phyloP scores from a whole-genome alignment of 805 yeast species.

The Wickerhamomyces tratensis region DNA sequence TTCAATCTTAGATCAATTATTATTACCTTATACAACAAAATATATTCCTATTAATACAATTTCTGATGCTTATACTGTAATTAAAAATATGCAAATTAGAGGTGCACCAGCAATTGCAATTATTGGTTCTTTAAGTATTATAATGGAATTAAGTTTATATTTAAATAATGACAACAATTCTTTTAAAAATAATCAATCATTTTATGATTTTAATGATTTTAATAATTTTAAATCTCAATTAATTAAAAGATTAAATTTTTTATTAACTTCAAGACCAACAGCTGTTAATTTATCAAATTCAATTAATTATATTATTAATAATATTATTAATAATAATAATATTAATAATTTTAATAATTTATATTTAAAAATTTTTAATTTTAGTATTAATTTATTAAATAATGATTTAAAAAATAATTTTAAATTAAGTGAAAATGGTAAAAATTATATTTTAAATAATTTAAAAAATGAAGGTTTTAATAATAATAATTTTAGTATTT shows the following conservation, averaged over 20 bases:
- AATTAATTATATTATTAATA: conserved; percentile 22
- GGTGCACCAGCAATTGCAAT: conserved; percentile 99
- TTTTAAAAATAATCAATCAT: conserved; percentile 15
- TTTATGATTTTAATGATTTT: conserved; percentile 23
- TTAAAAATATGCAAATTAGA: conserved; percentile 85
- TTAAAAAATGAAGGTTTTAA: conserved; percentile 37
- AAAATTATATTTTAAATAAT: conserved; percentile 45
- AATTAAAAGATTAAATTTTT: conserved; percentile 42
- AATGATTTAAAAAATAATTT: conserved; percentile 75
- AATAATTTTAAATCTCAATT: conserved; percentile 27
- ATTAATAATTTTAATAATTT: conserved; percentile 20
- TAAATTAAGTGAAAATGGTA: conserved; percentile 74
- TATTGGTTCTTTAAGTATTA: conserved; percentile 79
- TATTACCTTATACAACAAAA: conserved; percentile 69
- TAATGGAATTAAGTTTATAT: conserved; percentile 48
- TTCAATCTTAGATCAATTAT: conserved; percentile 68
- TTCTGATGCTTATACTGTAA: conserved; percentile 75
- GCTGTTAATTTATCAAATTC: conserved; percentile 90
- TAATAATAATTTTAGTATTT: too few species aligned
- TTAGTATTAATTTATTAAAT: conserved; percentile 48
- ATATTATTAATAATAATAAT: too few species aligned
- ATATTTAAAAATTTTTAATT: conserved; percentile 27
- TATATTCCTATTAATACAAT: conserved; percentile 55
- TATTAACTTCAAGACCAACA: conserved; percentile 82
- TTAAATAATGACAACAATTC: conserved; percentile 18